These are phyloP conservation scores for Arachis hypogaea DNA, from an alignment of 306 rosid genomes.

Conservation along the genomic window DNA sequence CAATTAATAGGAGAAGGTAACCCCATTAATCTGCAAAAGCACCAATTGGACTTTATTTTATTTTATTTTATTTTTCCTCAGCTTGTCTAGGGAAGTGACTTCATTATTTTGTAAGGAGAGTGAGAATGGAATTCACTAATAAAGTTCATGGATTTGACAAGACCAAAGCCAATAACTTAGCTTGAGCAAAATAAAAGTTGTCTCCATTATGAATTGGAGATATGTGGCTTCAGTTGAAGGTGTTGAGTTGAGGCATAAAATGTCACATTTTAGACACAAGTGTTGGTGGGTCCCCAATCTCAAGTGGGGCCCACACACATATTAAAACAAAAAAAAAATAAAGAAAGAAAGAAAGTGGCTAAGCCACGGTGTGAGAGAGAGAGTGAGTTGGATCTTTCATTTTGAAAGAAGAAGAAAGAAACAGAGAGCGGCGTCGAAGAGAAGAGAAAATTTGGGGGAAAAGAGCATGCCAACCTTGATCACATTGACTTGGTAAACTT, in stretches of 20 bases:
- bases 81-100: slow-evolving; percentile 58
- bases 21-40: slow-evolving; percentile 41
- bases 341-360: no score
- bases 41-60: slow-evolving; percentile 29
- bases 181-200: slow-evolving; percentile 44
- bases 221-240: slow-evolving; percentile 35
- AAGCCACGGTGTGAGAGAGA: no score
- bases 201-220: slow-evolving; percentile 43
- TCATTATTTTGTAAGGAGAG: slow-evolving; percentile 47
- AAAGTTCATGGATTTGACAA: slow-evolving; percentile 86
- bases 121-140: slow-evolving; percentile 45
- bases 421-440: no score
- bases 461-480: no score
- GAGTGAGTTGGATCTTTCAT: no score
- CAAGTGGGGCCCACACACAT: no score
- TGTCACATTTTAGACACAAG: slow-evolving; percentile 35
- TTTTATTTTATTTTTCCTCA: no score
- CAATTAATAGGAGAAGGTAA: slow-evolving; percentile 42
- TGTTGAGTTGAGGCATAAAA: slow-evolving; percentile 15
- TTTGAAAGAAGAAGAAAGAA: no score
- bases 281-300: no score
- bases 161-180: slow-evolving; percentile 61
- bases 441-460: no score
- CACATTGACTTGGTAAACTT: no score
- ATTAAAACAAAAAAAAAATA: no score